These are phyloP conservation scores for Cryphonectria carpinicola DNA, from an alignment of 2,329 filamentous ascomycete species.

Conservation along the genomic window DNA sequence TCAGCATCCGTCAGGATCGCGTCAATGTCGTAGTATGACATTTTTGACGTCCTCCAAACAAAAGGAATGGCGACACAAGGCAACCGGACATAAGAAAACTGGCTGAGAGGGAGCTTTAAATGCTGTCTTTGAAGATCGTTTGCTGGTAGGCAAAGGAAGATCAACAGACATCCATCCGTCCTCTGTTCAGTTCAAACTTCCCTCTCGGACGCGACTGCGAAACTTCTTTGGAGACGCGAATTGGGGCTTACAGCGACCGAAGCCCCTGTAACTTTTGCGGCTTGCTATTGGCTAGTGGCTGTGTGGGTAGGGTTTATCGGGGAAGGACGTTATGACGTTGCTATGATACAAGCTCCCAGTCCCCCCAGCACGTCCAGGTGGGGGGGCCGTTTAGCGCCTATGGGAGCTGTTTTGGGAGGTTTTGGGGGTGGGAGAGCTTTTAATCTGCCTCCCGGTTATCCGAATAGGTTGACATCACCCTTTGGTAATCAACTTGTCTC, in stretches of 20 bases:
- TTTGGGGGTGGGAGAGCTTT: background rate
- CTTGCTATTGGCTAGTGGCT: background rate
- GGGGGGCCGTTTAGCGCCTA: background rate
- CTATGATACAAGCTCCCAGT: background rate
- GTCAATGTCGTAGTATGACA: slow-evolving; percentile 86
- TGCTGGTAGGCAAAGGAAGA: background rate
- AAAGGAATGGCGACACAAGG: no score
- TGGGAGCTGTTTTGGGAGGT: background rate
- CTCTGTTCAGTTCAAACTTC: background rate
- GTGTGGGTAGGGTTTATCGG: background rate
- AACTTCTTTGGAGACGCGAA: slow-evolving; percentile 20
- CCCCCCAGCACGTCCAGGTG: background rate
- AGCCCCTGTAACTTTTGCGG: slow-evolving; percentile 1
- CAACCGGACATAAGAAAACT: background rate
- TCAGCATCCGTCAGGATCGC: slow-evolving; percentile 85
- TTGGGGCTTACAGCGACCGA: slow-evolving; percentile 7
- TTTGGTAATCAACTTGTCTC: slow-evolving; percentile 8
- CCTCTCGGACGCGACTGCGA: background rate
- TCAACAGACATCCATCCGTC: background rate
- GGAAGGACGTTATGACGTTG: background rate
- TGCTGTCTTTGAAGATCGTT: background rate
- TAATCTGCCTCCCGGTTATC: background rate
- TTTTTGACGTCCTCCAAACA: slow-evolving; percentile 31
- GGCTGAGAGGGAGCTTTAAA: background rate
- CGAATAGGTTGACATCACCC: slow-evolving; percentile 19